Evolutionary conservation across 257 asterid genomes (phyloP).

Genomic region (Plantago elongata): DNA sequence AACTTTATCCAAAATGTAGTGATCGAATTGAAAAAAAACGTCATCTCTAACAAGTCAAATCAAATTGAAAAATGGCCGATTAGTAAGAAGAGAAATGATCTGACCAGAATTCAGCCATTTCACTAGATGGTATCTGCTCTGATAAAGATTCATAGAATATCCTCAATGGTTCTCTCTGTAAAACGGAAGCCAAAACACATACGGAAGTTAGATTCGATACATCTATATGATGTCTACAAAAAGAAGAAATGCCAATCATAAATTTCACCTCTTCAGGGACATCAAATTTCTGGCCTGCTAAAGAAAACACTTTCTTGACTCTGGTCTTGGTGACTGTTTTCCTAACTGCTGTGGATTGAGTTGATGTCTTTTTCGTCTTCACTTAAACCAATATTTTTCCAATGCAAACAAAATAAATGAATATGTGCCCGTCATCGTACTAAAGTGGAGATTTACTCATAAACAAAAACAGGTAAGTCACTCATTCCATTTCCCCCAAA

Average conservation of each 20-base stretch:
- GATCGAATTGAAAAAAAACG: no score
- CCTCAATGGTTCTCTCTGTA: constrained; percentile 85
- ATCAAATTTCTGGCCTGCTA: constrained; percentile 87
- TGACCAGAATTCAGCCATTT: constrained; percentile 96
- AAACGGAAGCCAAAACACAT: constrained; percentile 17
- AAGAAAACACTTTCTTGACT: constrained; percentile 72
- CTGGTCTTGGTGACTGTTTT: constrained; percentile 58
- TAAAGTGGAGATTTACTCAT: no score
- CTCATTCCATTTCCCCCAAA: background rate
- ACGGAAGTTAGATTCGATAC: background rate
- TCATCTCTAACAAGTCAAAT: no score
- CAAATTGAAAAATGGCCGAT: no score
- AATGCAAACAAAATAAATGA: constrained; percentile 21
- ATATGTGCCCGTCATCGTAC: background rate
- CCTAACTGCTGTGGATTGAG: constrained; percentile 44
- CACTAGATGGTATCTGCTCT: constrained; percentile 87
- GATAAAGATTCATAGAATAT: constrained; percentile 82
- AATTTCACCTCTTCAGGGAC: constrained; percentile 79
- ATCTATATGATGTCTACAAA: background rate
- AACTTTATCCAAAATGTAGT: no score
- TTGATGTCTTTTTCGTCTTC: constrained; percentile 55
- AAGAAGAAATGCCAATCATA: constrained; percentile 7
- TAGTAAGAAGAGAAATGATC: constrained; percentile 18
- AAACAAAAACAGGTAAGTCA: background rate
- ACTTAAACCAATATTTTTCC: constrained; percentile 37